Percentiles rank a stretch among this genome's conserved stretches.
Evolutionary conservation across 305 asterid species (phyloP).

Genomic region (Fraxinus velutina): DNA sequence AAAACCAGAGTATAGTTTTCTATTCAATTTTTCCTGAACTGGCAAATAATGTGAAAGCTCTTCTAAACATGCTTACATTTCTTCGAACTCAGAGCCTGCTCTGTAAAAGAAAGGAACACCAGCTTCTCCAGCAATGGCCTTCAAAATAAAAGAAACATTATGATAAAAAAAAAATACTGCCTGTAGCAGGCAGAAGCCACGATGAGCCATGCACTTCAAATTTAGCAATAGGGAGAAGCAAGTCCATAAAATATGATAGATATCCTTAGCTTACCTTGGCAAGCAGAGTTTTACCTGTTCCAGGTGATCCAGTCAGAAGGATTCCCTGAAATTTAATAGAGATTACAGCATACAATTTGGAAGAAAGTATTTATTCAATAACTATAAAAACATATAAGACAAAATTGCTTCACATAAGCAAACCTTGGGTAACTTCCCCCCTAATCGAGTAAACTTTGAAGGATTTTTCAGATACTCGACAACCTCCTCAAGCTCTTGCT

Average conservation of each 20-base stretch:
- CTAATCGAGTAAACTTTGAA: slow-evolving; percentile 87
- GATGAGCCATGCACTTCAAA: neutral
- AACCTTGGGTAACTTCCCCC: slow-evolving; percentile 98
- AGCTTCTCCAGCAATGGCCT: slow-evolving; percentile 99
- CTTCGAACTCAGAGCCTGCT: slow-evolving; percentile 98
- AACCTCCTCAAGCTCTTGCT: slow-evolving; percentile 99
- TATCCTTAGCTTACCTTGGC: slow-evolving; percentile 64
- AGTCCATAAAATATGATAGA: neutral
- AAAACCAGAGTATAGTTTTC: neutral
- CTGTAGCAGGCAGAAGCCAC: neutral
- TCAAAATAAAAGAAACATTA: slow-evolving; percentile 38
- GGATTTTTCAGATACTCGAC: slow-evolving; percentile 95
- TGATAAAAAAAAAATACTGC: slow-evolving; percentile 13
- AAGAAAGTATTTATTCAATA: slow-evolving; percentile 6
- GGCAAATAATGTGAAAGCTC: slow-evolving; percentile 8
- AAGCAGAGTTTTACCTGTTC: slow-evolving; percentile 95
- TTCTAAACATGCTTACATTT: slow-evolving; percentile 57
- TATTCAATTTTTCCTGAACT: slow-evolving; percentile 4
- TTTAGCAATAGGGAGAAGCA: neutral
- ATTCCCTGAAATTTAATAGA: slow-evolving; percentile 64
- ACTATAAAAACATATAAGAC: neutral
- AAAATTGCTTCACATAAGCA: slow-evolving; percentile 22
- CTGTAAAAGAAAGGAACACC: slow-evolving; percentile 97
- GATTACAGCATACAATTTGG: slow-evolving; percentile 15
- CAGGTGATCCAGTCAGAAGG: slow-evolving; percentile 96